Conservation (phyloP, 805 yeast species). For the Candida pseudoglaebosa region DNA sequence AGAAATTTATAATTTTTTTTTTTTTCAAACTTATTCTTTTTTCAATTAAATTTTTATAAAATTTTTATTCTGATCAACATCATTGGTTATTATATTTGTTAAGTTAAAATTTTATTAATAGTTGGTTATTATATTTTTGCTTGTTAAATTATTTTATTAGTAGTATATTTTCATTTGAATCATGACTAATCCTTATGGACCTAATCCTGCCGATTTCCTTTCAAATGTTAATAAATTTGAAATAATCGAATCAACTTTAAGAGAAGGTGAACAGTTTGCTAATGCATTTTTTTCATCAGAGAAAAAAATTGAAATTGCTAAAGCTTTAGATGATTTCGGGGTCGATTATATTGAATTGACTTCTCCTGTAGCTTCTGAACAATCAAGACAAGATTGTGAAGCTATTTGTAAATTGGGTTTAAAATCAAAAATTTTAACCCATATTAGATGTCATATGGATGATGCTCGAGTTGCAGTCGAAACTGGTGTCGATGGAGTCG, state of each 20-base stretch:
- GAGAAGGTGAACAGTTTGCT: conserved; percentile 65
- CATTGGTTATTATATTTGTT: not conserved
- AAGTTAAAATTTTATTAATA: not conserved
- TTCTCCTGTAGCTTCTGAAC: conserved; percentile 58
- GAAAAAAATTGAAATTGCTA: conserved; percentile 54
- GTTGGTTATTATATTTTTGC: not conserved
- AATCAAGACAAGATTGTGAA: conserved; percentile 54
- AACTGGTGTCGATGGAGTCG: conserved; percentile 62
- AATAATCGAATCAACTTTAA: conserved; percentile 53
- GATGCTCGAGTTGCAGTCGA: conserved; percentile 59
- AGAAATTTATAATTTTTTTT: too few species aligned
- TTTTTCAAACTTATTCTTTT: too few species aligned
- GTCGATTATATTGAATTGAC: conserved; percentile 60
- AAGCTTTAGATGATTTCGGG: conserved; percentile 58
- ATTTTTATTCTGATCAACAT: not conserved
- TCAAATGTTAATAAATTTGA: conserved; percentile 53
- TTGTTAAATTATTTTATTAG: not conserved
- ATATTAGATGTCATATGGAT: conserved; percentile 59
- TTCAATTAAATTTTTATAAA: too few species aligned
- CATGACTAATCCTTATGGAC: conserved; percentile 49
- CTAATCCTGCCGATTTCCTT: conserved; percentile 53
- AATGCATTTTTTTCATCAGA: conserved; percentile 58
- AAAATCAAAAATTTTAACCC: conserved; percentile 55
- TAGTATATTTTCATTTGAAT: not conserved
- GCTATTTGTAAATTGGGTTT: conserved; percentile 57